phyloP scores from a whole-genome alignment of 768 basidiomycete species.

The Jaapia argillacea region DNA sequence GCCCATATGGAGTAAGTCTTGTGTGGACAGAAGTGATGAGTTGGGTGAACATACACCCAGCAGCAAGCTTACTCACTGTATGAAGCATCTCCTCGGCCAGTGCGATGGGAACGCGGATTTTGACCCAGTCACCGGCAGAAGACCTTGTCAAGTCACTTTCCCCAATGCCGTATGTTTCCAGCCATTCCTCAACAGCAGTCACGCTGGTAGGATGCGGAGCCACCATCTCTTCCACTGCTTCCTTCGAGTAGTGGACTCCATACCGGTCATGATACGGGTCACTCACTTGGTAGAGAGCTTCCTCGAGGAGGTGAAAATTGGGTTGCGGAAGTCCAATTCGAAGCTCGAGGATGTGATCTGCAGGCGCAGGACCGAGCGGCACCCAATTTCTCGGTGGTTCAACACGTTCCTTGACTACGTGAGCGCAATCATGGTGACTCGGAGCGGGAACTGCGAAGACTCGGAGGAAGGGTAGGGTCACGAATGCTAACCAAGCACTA shows the following conservation, averaged over 20 bases:
- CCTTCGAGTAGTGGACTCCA: conserved; percentile 35
- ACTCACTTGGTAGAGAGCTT: conserved; percentile 14
- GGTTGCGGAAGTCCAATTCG: conserved; percentile 22
- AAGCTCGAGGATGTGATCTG: conserved; percentile 38
- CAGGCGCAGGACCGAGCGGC: conserved; percentile 28
- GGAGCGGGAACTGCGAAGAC: no score
- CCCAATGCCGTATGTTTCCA: conserved; percentile 38
- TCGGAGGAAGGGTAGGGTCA: no score
- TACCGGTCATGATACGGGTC: conserved; percentile 15
- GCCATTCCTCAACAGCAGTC: conserved; percentile 42
- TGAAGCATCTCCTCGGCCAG: conserved; percentile 52
- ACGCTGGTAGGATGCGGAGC: conserved; percentile 43
- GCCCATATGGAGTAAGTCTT: conserved; percentile 45
- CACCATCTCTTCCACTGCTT: conserved; percentile 46
- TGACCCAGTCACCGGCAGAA: conserved; percentile 55
- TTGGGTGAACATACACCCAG: conserved; percentile 23
- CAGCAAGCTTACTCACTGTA: conserved; percentile 41
- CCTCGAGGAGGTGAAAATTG: conserved; percentile 14
- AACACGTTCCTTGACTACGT: conserved; percentile 35
- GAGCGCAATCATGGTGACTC: no score
- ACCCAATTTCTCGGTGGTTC: conserved; percentile 39
- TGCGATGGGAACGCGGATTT: conserved; percentile 37
- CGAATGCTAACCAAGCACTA: no score
- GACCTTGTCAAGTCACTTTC: conserved; percentile 37
- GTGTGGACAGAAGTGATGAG: not conserved